These are phyloP conservation scores for Drechslera avenae DNA, from an alignment of 2,329 filamentous ascomycete genomes.

Conservation along the genomic window DNA sequence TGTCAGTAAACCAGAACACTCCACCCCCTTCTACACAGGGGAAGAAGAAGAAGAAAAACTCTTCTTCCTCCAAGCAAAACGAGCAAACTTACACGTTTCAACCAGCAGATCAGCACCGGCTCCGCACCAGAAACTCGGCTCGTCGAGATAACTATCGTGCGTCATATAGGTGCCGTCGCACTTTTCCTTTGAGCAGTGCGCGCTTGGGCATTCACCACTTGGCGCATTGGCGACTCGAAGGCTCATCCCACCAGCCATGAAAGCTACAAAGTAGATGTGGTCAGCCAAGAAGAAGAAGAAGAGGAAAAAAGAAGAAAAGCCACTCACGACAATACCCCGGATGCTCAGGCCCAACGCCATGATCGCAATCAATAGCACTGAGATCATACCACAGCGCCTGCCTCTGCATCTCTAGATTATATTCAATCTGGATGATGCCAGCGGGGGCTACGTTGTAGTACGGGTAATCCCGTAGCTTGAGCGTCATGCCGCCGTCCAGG, in stretches of 20 bases:
- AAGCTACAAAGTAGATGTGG: neutral
- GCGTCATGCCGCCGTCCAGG: slow-evolving; percentile 14
- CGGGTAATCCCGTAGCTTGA: slow-evolving; percentile 34
- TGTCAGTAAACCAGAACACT: neutral
- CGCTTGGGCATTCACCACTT: slow-evolving; percentile 6
- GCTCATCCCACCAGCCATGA: slow-evolving; percentile 27
- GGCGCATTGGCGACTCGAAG: slow-evolving; percentile 13
- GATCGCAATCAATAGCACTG: slow-evolving; percentile 27
- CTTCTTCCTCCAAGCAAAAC: too few species aligned
- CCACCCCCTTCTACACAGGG: too few species aligned
- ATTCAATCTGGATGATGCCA: slow-evolving; percentile 33
- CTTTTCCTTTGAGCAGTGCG: slow-evolving; percentile 10
- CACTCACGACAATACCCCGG: slow-evolving; percentile 24
- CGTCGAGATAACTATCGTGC: slow-evolving; percentile 21
- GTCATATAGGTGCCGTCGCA: slow-evolving; percentile 23
- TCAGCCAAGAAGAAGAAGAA: neutral
- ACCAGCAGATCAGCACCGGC: slow-evolving; percentile 25
- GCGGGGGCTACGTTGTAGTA: slow-evolving; percentile 19
- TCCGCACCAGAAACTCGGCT: slow-evolving; percentile 26
- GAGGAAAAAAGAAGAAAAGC: too few species aligned
- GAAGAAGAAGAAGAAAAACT: too few species aligned
- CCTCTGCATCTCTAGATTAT: slow-evolving; percentile 17
- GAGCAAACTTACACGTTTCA: slow-evolving; percentile 19
- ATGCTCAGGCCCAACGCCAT: slow-evolving; percentile 3
- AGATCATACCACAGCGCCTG: slow-evolving; percentile 31